Conservation (phyloP, 140 eudicot species). For the Oenanthe javanica region DNA sequence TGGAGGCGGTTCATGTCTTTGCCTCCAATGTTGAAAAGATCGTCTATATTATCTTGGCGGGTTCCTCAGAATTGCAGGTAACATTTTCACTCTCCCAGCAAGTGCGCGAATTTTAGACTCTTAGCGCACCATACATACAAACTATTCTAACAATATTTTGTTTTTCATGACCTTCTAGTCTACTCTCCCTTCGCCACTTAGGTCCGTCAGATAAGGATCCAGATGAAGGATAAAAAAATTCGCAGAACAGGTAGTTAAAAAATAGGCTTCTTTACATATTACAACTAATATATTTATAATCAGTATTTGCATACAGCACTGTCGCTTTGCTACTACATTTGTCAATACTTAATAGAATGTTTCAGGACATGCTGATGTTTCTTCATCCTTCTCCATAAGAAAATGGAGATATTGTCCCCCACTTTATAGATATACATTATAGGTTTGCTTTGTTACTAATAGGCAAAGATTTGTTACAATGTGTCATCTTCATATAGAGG, state of each 20-base stretch:
- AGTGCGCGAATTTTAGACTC: not conserved
- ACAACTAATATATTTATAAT: not conserved
- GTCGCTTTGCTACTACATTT: not conserved
- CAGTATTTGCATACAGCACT: not conserved
- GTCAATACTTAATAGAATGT: not conserved
- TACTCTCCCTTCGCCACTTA: not conserved
- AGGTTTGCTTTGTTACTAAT: not conserved
- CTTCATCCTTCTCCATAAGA: not conserved
- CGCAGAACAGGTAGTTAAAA: too few species aligned
- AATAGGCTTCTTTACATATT: not conserved
- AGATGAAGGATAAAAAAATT: slow-evolving; percentile 1
- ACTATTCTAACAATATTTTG: not conserved
- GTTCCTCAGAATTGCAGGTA: slow-evolving; percentile 43
- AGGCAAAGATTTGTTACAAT: not conserved
- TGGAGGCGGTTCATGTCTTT: slow-evolving; percentile 51
- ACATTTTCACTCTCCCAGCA: not conserved
- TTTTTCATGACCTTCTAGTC: not conserved
- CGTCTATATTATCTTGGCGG: slow-evolving; percentile 33
- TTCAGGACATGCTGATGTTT: not conserved
- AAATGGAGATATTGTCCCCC: not conserved
- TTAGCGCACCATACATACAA: too few species aligned
- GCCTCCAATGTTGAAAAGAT: slow-evolving; percentile 34
- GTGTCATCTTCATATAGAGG: too few species aligned
- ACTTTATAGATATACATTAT: not conserved
- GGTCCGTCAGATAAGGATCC: not conserved